Conservation (phyloP, 495 filamentous ascomycete genomes). For the Penicillium riverlandense region DNA sequence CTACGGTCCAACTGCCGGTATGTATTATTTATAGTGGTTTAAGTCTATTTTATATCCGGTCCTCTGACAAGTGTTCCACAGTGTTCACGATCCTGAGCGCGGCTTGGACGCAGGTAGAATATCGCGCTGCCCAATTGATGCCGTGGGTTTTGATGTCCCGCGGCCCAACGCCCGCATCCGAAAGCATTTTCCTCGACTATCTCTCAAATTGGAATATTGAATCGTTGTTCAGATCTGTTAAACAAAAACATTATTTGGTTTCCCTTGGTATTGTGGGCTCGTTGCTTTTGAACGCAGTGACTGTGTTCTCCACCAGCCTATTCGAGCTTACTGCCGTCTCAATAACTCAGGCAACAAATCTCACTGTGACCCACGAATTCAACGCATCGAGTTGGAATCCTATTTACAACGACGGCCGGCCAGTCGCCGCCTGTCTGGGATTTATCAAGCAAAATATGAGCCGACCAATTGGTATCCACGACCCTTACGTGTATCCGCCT, state of each 20-base stretch:
- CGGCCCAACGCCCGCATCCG: conserved; percentile 1
- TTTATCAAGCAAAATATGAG: neutral
- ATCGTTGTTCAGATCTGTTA: conserved; percentile 1
- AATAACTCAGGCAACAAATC: neutral
- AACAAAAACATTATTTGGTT: neutral
- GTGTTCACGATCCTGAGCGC: conserved; percentile 4
- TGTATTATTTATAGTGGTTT: neutral
- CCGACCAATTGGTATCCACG: neutral
- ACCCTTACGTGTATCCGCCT: neutral
- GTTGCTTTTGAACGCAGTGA: conserved; percentile 3
- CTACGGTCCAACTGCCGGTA: conserved; percentile 4
- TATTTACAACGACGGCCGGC: neutral
- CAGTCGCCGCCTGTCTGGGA: neutral
- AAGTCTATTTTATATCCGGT: too few relatives aligned
- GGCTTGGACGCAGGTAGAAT: conserved; percentile 6
- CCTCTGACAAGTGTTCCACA: neutral
- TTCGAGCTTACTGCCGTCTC: conserved; percentile 3
- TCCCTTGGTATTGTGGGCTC: conserved; percentile 3
- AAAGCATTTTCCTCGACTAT: conserved; percentile 11
- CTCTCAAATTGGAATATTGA: conserved; percentile 6
- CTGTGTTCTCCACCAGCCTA: conserved; percentile 9
- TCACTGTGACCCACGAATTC: neutral
- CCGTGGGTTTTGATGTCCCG: conserved; percentile 6
- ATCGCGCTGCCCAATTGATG: conserved; percentile 5
- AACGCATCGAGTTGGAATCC: neutral